Conservation (phyloP, 768 basidiomycete species). For the Boletus sp. region DNA sequence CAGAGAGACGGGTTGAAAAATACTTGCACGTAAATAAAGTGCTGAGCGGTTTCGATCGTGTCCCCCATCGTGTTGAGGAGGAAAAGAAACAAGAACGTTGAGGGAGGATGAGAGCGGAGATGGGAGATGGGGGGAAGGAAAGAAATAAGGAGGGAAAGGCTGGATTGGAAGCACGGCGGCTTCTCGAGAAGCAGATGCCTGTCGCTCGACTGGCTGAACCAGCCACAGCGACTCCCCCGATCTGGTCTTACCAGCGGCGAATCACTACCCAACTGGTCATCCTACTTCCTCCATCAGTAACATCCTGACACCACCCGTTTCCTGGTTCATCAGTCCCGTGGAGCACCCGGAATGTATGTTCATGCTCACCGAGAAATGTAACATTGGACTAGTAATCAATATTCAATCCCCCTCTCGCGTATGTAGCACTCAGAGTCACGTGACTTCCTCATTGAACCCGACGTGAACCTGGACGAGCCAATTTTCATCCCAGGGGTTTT, state of each 20-base stretch:
- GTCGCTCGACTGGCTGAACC: constrained; percentile 15
- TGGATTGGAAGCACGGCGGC: constrained; percentile 26
- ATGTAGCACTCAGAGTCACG: constrained; percentile 3
- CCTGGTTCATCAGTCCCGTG: background rate
- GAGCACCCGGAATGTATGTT: background rate
- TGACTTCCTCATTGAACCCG: background rate
- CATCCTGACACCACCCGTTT: background rate
- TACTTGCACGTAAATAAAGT: constrained; percentile 72
- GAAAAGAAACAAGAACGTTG: constrained; percentile 11
- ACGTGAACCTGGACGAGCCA: background rate
- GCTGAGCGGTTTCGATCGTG: constrained; percentile 55
- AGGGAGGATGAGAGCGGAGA: constrained; percentile 7
- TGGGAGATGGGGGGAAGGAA: constrained; percentile 16
- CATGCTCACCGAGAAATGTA: background rate
- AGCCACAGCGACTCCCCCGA: constrained; percentile 31
- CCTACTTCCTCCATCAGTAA: constrained; percentile 5
- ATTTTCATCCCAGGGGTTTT: background rate
- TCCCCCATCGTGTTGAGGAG: constrained; percentile 37
- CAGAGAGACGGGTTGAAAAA: background rate
- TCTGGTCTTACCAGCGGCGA: constrained; percentile 27
- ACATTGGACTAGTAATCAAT: constrained; percentile 1
- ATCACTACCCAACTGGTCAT: constrained; percentile 22
- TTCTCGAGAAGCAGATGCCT: constrained; percentile 29
- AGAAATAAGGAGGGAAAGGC: constrained; percentile 27
- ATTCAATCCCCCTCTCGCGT: background rate